These are phyloP conservation scores for Pilasporangium apinafurcum DNA, from an alignment of 352 stramenopile genomes.

Conservation along the genomic window DNA sequence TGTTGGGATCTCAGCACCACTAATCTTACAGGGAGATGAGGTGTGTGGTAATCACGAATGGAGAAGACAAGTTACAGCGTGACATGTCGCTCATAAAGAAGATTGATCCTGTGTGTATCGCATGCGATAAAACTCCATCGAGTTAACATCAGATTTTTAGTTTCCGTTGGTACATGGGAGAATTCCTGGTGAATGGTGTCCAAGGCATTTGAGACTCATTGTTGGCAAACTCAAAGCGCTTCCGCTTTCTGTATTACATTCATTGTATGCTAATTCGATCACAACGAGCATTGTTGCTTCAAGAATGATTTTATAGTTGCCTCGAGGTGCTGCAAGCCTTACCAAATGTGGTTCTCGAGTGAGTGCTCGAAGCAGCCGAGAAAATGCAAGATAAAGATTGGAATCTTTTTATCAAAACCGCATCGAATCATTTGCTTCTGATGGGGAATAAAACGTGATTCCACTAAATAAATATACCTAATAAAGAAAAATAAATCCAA, in stretches of 20 bases:
- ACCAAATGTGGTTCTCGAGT: constrained; percentile 15
- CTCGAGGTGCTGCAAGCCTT: constrained; percentile 44
- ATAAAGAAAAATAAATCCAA: no score
- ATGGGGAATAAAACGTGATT: no score
- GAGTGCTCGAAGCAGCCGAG: constrained; percentile 26
- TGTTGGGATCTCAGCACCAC: constrained; percentile 3
- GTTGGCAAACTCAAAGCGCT: constrained; percentile 48
- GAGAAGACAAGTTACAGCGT: constrained; percentile 7
- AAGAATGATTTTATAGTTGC: constrained; percentile 26
- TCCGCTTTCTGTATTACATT: constrained; percentile 68
- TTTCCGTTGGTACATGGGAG: constrained; percentile 71
- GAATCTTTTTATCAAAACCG: no score
- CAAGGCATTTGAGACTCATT: constrained; percentile 60
- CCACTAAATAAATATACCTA: no score
- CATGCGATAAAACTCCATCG: constrained; percentile 52
- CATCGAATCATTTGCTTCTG: no score
- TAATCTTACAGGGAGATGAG: neutral
- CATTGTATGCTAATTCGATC: constrained; percentile 48
- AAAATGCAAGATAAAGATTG: constrained; percentile 48
- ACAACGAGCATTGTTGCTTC: constrained; percentile 26
- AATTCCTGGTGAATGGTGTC: constrained; percentile 52
- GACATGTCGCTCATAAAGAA: constrained; percentile 46
- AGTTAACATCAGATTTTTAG: constrained; percentile 52
- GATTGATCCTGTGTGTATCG: constrained; percentile 13
- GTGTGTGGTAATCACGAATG: neutral